Percentiles rank a stretch among this genome's conserved stretches.
Conservation (phyloP, 441 rosid genomes). For the Isatis lusitanica region DNA sequence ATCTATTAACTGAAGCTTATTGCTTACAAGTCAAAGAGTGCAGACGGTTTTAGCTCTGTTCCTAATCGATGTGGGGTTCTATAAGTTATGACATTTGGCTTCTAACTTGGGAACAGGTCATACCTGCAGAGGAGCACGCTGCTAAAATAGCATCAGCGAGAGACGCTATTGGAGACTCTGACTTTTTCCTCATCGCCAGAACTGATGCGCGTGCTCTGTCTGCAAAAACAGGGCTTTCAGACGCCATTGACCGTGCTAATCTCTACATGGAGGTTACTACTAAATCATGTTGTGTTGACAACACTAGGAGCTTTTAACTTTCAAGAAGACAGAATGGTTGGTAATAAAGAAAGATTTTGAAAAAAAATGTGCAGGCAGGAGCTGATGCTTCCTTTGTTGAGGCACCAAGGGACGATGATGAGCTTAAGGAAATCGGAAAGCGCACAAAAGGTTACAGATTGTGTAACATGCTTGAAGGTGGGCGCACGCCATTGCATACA, state of each 20-base stretch:
- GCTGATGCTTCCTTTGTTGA: slow-evolving; percentile 56
- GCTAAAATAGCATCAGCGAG: slow-evolving; percentile 53
- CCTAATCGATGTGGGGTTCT: background rate
- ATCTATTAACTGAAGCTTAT: background rate
- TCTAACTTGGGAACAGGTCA: slow-evolving; percentile 38
- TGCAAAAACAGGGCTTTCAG: slow-evolving; percentile 45
- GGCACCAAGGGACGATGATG: slow-evolving; percentile 48
- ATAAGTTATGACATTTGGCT: background rate
- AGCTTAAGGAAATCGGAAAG: slow-evolving; percentile 41
- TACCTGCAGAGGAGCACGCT: slow-evolving; percentile 59
- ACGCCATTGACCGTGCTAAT: slow-evolving; percentile 56
- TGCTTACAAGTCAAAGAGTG: background rate
- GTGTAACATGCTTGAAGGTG: slow-evolving; percentile 56
- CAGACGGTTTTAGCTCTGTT: background rate
- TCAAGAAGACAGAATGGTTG: background rate
- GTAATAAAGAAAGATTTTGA: background rate
- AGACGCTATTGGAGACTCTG: slow-evolving; percentile 52
- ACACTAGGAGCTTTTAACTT: background rate
- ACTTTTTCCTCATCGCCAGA: slow-evolving; percentile 55
- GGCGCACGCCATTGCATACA: slow-evolving; percentile 44
- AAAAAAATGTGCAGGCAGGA: slow-evolving; percentile 41
- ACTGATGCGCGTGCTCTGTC: slow-evolving; percentile 54
- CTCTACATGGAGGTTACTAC: slow-evolving; percentile 47
- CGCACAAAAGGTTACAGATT: slow-evolving; percentile 42
- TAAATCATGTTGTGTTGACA: background rate